These are phyloP conservation scores for Condylostoma magnum DNA, from an alignment of 169 alveolate genomes.

Conservation along the genomic window DNA sequence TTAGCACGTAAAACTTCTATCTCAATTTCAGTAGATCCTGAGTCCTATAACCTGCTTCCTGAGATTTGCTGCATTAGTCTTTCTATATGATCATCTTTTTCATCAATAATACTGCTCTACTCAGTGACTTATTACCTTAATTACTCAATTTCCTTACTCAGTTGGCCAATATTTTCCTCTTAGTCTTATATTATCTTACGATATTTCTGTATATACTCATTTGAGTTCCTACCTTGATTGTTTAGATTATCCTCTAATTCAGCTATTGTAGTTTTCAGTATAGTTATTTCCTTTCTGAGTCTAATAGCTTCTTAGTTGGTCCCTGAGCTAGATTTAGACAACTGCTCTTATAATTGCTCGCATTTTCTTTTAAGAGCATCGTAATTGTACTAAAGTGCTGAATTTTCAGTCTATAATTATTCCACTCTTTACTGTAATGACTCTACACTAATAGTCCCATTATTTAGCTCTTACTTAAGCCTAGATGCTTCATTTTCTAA, in stretches of 20 bases:
- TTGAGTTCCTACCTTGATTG: no score
- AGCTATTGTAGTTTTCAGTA: no score
- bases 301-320: no score
- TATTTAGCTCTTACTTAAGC: neutral
- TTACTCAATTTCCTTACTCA: neutral
- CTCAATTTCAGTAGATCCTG: conserved; percentile 6
- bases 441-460: neutral
- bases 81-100: conserved; percentile 4
- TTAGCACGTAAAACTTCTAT: conserved; percentile 1
- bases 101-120: neutral
- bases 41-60: neutral
- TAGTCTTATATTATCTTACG: neutral
- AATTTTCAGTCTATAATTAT: neutral
- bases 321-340: no score
- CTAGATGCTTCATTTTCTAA: neutral
- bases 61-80: neutral
- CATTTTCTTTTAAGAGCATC: neutral
- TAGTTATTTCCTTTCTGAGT: no score
- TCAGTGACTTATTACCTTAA: neutral
- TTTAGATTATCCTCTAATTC: no score
- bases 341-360: neutral
- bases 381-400: neutral
- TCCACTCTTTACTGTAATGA: neutral
- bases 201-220: no score
- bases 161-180: neutral